Evolutionary conservation across 108 stramenopile species (phyloP).

Genomic region (Fragilariopsis cylindrus): DNA sequence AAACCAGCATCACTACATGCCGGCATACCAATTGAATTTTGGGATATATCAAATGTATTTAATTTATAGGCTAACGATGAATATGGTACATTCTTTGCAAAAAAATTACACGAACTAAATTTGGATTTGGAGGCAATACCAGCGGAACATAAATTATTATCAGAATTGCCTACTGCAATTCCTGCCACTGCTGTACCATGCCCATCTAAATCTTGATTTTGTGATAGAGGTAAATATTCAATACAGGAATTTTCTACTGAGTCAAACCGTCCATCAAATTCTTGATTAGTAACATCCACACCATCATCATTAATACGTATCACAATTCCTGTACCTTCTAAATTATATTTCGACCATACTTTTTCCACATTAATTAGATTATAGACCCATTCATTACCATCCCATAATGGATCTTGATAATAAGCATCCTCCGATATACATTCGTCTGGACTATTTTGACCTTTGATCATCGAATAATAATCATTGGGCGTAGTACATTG

Average conservation of each 20-base stretch:
- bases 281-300: constrained; percentile 30
- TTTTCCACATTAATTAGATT: constrained; percentile 33
- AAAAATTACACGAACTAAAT: constrained; percentile 13
- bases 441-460: not conserved
- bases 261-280: constrained; percentile 39
- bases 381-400: constrained; percentile 32
- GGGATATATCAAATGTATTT: constrained; percentile 37
- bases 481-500: not conserved
- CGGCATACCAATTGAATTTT: constrained; percentile 34
- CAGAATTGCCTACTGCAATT: constrained; percentile 14
- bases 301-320: constrained; percentile 50
- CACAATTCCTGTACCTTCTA: constrained; percentile 26
- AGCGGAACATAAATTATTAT: constrained; percentile 31
- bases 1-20: not conserved
- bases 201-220: not conserved
- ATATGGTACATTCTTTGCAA: not conserved
- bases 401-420: constrained; percentile 30
- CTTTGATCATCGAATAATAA: not conserved
- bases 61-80: constrained; percentile 12
- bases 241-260: constrained; percentile 27
- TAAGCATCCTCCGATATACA: not conserved
- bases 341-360: constrained; percentile 32
- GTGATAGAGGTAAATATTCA: constrained; percentile 12
- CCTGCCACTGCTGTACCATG: constrained; percentile 39
- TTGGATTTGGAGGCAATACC: constrained; percentile 32